Percentiles rank a stretch among this genome's conserved stretches.
Conservation (phyloP, 2,329 filamentous ascomycete genomes). For the Cercospora citrullina region DNA sequence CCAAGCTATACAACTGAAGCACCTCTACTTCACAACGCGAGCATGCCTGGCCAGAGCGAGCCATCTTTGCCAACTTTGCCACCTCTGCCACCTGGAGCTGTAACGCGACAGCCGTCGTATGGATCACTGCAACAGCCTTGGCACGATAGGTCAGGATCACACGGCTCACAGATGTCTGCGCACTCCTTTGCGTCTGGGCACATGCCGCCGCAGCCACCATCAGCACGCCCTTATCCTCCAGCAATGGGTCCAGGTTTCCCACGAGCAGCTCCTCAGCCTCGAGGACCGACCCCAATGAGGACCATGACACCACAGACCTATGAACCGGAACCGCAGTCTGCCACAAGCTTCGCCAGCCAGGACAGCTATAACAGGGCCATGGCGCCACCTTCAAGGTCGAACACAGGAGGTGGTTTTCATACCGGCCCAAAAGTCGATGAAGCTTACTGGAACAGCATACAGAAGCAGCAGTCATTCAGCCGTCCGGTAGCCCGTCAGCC, state of each 20-base stretch:
- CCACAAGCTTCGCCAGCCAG: conserved; percentile 18
- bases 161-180: conserved; percentile 23
- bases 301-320: conserved; percentile 24
- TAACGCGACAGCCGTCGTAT: conserved; percentile 30
- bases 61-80: conserved; percentile 30
- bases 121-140: conserved; percentile 29
- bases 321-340: conserved; percentile 17
- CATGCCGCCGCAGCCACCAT: conserved; percentile 18
- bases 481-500: conserved; percentile 22
- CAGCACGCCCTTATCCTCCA: conserved; percentile 18
- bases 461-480: conserved; percentile 33
- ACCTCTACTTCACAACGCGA: conserved; percentile 62
- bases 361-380: conserved; percentile 22
- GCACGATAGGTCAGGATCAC: conserved; percentile 25
- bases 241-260: conserved; percentile 18
- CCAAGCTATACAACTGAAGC: conserved; percentile 63
- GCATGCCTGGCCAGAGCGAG: conserved; percentile 38
- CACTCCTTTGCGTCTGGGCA: conserved; percentile 16
- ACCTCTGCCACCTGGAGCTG: conserved; percentile 25
- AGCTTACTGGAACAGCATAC: conserved; percentile 29
- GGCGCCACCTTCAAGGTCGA: conserved; percentile 27
- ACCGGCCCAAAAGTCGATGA: conserved; percentile 25
- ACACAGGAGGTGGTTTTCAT: conserved; percentile 33
- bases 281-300: conserved; percentile 23
- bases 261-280: conserved; percentile 19